Evolutionary conservation across 768 basidiomycete species (phyloP), one percentile per base, ranked within the genome.

Genomic region (Suillus tomentosus): DNA sequence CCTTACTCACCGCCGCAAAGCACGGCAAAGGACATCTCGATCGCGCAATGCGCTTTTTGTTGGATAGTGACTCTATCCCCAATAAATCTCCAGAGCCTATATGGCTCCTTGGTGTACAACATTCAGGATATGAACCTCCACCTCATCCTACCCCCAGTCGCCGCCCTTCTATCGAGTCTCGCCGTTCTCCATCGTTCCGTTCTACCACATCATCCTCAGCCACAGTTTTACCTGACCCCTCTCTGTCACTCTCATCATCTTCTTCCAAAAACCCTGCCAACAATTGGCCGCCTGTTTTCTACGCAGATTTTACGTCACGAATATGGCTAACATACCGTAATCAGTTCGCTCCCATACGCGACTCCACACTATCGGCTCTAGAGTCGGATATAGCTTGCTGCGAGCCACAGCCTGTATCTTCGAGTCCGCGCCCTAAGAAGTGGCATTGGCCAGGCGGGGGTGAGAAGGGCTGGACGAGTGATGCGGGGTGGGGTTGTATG

Each of bases 401-500:
- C 13, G 69, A 69, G 8, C 78, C 70, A 60, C 77, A 78, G 19
- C 75, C 77, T 47, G 77, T 71, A 0, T 74, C 78, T 50, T 74
- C 73, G 22, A 84, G 79, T 68, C 84, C 82, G 54, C 81, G 81
- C 22, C 71, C 76, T 9, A 81, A 79, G 73, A 78, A 84, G 45
- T 89, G 91, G 85, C 84, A 85, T 50, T 89, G 90, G 86, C 80
- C 81, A 15, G 81, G 76, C 22, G 72, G 84, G 0, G 86, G 86
- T 1, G 89, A 92, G 74, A 90, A 88, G 70, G 91, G 90, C 0
- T 90, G 95, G 85, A 89, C 90, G 17, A 89, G 85, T 66, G 94
- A 96, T 76, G 80, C 90, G 0, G 94, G 94, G 0, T 95, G 94
- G 94, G 94, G 94, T 0, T 96, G 94, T 72, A 96, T 96, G 94